Conservation (phyloP, 2,329 filamentous ascomycete genomes). For the Paracorniculantispora psalliotae region DNA sequence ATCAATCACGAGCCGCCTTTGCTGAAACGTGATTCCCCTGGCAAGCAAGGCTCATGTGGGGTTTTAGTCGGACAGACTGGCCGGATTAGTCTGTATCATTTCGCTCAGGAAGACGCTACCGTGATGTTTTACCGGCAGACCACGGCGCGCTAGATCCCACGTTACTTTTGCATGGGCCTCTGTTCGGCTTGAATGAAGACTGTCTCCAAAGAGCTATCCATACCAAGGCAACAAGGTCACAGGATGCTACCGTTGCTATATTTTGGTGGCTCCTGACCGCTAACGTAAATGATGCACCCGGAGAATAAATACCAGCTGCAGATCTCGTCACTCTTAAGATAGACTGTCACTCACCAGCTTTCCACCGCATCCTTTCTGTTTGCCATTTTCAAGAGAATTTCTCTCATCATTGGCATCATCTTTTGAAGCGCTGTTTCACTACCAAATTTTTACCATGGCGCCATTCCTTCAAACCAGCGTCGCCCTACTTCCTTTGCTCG, state of each 20-base stretch:
- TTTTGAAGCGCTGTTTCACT: too few species aligned
- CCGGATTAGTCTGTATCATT: background rate
- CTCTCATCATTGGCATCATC: background rate
- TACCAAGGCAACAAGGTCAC: background rate
- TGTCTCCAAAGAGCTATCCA: background rate
- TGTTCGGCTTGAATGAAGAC: background rate
- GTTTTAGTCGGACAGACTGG: background rate
- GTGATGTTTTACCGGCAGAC: background rate
- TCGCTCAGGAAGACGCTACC: background rate
- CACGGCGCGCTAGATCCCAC: conserved; percentile 3
- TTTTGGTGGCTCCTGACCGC: background rate
- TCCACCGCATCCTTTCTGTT: too few species aligned
- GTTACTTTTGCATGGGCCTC: conserved; percentile 4
- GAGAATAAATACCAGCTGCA: background rate
- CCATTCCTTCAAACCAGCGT: conserved; percentile 17
- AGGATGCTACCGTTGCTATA: background rate
- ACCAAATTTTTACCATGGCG: conserved; percentile 13
- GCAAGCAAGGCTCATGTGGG: background rate
- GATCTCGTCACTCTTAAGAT: background rate
- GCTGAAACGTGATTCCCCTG: conserved; percentile 11
- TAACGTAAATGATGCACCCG: background rate
- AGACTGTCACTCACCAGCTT: too few species aligned
- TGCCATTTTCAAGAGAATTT: too few species aligned
- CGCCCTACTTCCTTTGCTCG: conserved; percentile 14
- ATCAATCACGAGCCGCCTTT: conserved; percentile 7